Evolutionary conservation across 805 yeast genomes (phyloP), one percentile per base, ranked within the genome.

Genomic region (Nakazawaea ishiwadae): DNA sequence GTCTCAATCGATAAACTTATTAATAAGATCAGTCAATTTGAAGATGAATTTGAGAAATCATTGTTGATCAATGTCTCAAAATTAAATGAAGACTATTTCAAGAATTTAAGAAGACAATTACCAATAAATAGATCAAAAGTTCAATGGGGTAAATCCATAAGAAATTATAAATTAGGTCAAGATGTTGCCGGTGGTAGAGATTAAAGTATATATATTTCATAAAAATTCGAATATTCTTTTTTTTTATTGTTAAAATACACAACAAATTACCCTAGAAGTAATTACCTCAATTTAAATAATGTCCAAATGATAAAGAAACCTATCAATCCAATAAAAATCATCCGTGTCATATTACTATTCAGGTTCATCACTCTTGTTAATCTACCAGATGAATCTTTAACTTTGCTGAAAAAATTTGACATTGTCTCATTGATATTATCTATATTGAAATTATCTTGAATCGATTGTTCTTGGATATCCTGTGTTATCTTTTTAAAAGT

Each of bases 131-230:
- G 96, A 57, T 76, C 96, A 14, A 89, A 84, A 59, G 83, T 91
- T 54, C 86, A 87, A 59, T 91, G 99, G 99, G 96, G 96, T 23
- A 85, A 78, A 55, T 87, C 96, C 9, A 86, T 88, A 51, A 95
- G 95, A 14, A 85, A 81, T 57, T 90, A 90, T 64, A 77, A 87
- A 54, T 68, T 91, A 33, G 98, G 98, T 14, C 80, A 79, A 49
- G 90, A 84, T 56, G 89, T 81, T 26, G 81, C 71, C 9, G 68
- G 70, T 40, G 71, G 69, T 39, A 53, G 64, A 54, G 54, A 59
- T 35, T 40, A 30, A 28, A 28, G 16, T 14, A 14, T 14, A 17
- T 31, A 20, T 32, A 14, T 32, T 21, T 32, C 14, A 8, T 19
- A 11, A 20, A 20, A 11, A 10, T 19, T 21, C 21, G 7, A 28